Conservation (phyloP, 345 rosid genomes). For the Eucalyptus erythrocorys region DNA sequence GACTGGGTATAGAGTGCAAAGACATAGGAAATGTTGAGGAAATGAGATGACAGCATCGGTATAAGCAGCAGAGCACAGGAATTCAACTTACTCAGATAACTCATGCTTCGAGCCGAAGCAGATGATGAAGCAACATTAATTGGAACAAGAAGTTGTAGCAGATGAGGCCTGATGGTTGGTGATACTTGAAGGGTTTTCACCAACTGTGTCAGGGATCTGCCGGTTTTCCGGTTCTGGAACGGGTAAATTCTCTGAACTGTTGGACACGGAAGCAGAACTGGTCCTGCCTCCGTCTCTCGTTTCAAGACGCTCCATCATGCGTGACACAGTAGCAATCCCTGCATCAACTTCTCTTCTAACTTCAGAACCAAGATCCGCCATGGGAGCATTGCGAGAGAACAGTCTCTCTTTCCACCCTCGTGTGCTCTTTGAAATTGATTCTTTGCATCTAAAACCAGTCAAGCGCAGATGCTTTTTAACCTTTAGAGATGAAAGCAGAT, state of each 20-base stretch:
- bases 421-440: conserved; percentile 88
- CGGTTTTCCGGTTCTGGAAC: conserved; percentile 13
- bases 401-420: conserved; percentile 89
- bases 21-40: background rate
- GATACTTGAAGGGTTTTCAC: background rate
- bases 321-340: conserved; percentile 80
- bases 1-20: background rate
- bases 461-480: background rate
- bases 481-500: background rate
- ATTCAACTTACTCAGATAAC: background rate
- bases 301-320: conserved; percentile 79
- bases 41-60: background rate
- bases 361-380: conserved; percentile 71
- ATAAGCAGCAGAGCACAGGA: background rate
- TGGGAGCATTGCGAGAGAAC: conserved; percentile 63
- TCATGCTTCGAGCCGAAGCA: background rate
- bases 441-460: conserved; percentile 55
- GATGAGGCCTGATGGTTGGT: background rate
- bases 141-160: conserved; percentile 5
- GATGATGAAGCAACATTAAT: background rate
- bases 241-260: conserved; percentile 20
- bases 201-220: background rate
- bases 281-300: conserved; percentile 32
- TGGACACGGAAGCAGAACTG: conserved; percentile 27
- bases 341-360: conserved; percentile 80